phyloP scores from a whole-genome alignment of 2,329 filamentous ascomycete species.

The Talaromyces amestolkiae region DNA sequence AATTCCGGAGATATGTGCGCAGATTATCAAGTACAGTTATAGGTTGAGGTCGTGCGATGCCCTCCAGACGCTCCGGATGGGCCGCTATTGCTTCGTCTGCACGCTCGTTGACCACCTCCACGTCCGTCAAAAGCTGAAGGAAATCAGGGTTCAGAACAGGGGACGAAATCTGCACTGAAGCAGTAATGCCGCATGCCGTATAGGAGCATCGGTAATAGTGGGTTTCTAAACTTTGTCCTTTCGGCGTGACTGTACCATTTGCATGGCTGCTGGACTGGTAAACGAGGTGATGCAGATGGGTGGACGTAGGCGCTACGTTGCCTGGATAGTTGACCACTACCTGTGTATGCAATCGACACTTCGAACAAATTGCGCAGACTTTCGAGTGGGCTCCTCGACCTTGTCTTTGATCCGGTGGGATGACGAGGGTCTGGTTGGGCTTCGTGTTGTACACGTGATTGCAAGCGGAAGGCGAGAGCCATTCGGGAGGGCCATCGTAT shows the following conservation, averaged over 20 bases:
- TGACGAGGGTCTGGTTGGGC: constrained; percentile 52
- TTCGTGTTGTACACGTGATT: constrained; percentile 61
- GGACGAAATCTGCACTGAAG: constrained; percentile 53
- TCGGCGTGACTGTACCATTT: constrained; percentile 26
- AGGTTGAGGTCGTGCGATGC: constrained; percentile 50
- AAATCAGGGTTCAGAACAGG: constrained; percentile 53
- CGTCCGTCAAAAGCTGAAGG: constrained; percentile 54
- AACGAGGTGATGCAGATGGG: constrained; percentile 62
- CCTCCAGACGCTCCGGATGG: constrained; percentile 55
- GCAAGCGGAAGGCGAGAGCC: constrained; percentile 49
- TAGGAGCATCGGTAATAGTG: constrained; percentile 61
- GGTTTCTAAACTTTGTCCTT: constrained; percentile 41
- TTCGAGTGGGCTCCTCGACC: constrained; percentile 51
- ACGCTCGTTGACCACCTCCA: constrained; percentile 51
- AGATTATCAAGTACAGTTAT: constrained; percentile 58
- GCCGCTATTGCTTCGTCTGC: constrained; percentile 52
- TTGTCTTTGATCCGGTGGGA: constrained; percentile 40
- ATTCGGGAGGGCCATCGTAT: constrained; percentile 35
- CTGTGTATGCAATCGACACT: constrained; percentile 62
- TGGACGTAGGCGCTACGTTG: constrained; percentile 36
- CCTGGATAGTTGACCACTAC: constrained; percentile 54
- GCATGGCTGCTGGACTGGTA: constrained; percentile 39
- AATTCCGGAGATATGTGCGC: constrained; percentile 60
- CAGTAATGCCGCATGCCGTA: constrained; percentile 52
- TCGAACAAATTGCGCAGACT: constrained; percentile 60